phyloP scores from a whole-genome alignment of 73 alveolate species.

The Stentor roeselii region DNA sequence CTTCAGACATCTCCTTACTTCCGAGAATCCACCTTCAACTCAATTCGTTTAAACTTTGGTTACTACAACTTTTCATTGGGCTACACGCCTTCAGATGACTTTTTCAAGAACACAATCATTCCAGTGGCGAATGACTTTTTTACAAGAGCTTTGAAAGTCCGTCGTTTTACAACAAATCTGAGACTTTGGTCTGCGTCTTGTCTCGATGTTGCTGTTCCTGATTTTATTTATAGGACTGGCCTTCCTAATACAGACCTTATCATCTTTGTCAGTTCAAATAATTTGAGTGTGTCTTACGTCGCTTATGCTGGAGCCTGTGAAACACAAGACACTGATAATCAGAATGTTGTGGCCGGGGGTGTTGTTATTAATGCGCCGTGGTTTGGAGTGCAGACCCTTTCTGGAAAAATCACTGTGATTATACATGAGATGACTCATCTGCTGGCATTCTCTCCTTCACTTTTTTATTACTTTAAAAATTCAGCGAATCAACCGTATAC shows the following conservation, averaged over 20 bases:
- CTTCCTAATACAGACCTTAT: neutral
- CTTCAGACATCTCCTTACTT: too few species aligned
- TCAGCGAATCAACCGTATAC: neutral
- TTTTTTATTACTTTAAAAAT: neutral
- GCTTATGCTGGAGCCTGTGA: conserved; percentile 9
- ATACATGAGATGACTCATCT: conserved; percentile 4
- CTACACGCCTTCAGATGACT: neutral
- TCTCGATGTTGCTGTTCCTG: neutral
- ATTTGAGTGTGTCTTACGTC: neutral
- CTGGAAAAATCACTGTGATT: neutral
- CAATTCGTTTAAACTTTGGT: neutral
- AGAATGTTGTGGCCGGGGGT: neutral
- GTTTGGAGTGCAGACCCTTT: neutral
- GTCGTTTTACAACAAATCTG: neutral
- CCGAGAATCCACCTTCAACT: neutral
- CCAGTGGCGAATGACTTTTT: neutral
- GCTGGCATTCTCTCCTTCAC: neutral
- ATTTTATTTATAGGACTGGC: neutral
- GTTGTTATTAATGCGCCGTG: neutral
- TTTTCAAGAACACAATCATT: neutral
- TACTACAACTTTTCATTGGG: neutral
- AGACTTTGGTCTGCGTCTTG: neutral
- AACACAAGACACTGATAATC: neutral
- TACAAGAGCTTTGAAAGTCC: neutral
- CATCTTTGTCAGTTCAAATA: neutral